Base-by-base conservation (phyloP, 129 eudicot species). In the Mikania micrantha region DNA sequence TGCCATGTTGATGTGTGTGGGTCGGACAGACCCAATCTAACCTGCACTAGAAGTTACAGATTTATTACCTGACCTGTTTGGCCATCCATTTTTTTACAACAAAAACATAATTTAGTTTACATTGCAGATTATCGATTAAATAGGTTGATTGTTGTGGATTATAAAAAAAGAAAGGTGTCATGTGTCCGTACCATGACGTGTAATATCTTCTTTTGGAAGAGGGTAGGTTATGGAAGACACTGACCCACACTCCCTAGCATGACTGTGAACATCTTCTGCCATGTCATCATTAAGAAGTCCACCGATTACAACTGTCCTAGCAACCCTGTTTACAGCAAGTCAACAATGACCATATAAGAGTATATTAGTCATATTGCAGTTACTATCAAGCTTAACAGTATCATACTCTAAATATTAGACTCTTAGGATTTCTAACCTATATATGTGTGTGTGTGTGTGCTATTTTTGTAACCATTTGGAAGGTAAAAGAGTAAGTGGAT, bases 211-310 rank as follows among this genome's bases (percentile, higher is more conserved):
- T 77, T 77, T 77, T 34, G 99, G 85, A 82, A 94, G 94, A 66
- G 97, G 99, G 80, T 89, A 94, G 44, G 86, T 89, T 60, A 87
- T 74, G 41, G 99, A 84, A 73, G 81, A 81, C 40, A 89, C 90
- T 17, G 85, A 77, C 41, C 96, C 99, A 71, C 86, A 87, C 80
- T 87, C 88, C 71, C 69, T 83, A 8, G 99, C 97, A 69, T 42
- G 72, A 62, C 62, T 72, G 56, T 90, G 88, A 73, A 82, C 96
- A 53, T 77, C 85, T 60, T 81, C 93, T 3, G 95, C 96, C 84
- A 90, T 85, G 59, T 79, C 83, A 77, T 66, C 80, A 87, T 78
- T 80, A 20, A 77, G 76, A 66, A 94, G 83, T 22, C 93, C 93
- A 34, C 99, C 97, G 74, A 89, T 45, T 70, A 89, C 71, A 44